A percentile compares a stretch with the other conserved stretches of the same genome.
These are phyloP conservation scores for Umbelopsis vinacea DNA, from an alignment of 192 early-diverging fungal species.

Conservation along the genomic window DNA sequence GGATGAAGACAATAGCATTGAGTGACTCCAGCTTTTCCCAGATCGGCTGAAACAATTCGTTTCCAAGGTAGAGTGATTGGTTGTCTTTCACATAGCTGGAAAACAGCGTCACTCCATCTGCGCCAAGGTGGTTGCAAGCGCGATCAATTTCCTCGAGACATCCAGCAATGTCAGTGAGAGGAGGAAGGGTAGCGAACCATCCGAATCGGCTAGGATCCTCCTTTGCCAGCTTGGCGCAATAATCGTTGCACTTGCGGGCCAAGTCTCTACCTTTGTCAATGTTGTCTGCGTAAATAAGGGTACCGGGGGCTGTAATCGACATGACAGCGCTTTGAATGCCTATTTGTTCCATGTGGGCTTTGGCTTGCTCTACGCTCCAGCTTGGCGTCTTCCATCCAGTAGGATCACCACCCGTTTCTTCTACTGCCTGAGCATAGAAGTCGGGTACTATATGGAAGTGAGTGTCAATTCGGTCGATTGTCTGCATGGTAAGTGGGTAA, in stretches of 20 bases:
- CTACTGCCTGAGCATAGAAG: constrained; percentile 1
- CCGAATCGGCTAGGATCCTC: neutral
- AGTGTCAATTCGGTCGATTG: neutral
- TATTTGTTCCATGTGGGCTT: neutral
- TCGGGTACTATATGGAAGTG: constrained; percentile 6
- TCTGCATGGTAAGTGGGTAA: too few species aligned
- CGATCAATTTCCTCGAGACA: neutral
- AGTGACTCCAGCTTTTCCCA: neutral
- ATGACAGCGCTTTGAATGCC: neutral
- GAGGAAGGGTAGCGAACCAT: constrained; percentile 4
- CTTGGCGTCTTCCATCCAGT: neutral
- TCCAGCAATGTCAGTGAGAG: neutral
- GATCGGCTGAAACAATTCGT: neutral
- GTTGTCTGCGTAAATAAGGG: neutral
- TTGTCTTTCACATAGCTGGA: neutral
- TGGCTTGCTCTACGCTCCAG: neutral
- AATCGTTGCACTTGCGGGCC: neutral
- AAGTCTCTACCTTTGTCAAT: neutral
- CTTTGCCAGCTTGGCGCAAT: neutral
- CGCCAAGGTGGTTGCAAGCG: neutral
- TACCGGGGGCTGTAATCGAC: neutral
- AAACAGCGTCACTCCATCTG: neutral
- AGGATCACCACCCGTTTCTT: neutral
- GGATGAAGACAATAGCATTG: constrained; percentile 4
- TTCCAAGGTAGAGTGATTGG: neutral